Conservation (phyloP, 345 rosid species). For the Eucalyptus curtisii region DNA sequence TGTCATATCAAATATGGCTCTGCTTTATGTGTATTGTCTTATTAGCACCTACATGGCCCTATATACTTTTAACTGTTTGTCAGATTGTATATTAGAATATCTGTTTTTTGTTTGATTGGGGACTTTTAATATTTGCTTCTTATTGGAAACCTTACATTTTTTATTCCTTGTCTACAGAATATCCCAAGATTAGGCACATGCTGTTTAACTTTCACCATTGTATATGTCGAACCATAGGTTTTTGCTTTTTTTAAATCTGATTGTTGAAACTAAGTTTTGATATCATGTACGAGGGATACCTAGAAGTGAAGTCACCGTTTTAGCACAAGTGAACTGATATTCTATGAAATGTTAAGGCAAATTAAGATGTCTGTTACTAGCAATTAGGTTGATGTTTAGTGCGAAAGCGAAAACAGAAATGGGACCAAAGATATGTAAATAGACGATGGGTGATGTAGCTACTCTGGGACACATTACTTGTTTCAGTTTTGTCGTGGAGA, state of each 20-base stretch:
- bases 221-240: background rate
- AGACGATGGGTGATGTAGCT: background rate
- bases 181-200: background rate
- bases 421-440: background rate
- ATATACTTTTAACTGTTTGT: background rate
- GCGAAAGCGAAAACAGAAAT: background rate
- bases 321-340: background rate
- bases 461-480: background rate
- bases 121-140: background rate
- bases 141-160: background rate
- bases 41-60: background rate
- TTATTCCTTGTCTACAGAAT: background rate
- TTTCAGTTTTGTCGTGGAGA: background rate
- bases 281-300: background rate
- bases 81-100: background rate
- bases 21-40: background rate
- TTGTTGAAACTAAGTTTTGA: background rate
- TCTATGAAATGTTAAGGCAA: background rate
- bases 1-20: background rate
- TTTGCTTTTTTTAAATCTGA: background rate
- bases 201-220: background rate
- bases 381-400: background rate
- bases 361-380: background rate
- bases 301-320: background rate
- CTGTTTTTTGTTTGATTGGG: background rate